A percentile compares a stretch with the other conserved stretches of the same genome.
Evolutionary conservation across 1,284 basidiomycete species (phyloP).

Genomic region (Neonothopanus nambi): DNA sequence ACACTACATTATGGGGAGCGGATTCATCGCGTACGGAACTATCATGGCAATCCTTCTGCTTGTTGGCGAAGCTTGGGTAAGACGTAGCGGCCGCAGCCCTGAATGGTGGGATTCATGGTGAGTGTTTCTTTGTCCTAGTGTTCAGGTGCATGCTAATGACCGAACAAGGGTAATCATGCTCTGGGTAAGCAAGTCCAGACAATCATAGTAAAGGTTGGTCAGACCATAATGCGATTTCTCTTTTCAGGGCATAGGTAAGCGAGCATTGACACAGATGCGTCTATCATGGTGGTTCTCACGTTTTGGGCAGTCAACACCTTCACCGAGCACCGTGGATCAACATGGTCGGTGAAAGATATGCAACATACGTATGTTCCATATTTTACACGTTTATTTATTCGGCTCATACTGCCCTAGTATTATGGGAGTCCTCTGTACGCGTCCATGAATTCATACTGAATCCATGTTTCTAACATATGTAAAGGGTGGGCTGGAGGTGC

Average conservation of each 20-base stretch:
- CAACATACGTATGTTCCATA: slow-evolving; percentile 76
- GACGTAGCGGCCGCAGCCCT: slow-evolving; percentile 70
- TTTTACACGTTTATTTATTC: slow-evolving; percentile 1
- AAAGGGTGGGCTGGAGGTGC: slow-evolving; percentile 92
- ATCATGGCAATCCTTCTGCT: slow-evolving; percentile 85
- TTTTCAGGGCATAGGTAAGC: slow-evolving; percentile 58
- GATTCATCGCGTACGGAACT: slow-evolving; percentile 85
- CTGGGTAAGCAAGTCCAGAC: slow-evolving; percentile 60
- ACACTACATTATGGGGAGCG: slow-evolving; percentile 91
- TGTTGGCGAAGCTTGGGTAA: slow-evolving; percentile 83
- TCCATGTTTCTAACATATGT: slow-evolving; percentile 10
- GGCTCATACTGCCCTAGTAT: slow-evolving; percentile 33
- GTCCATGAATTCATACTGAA: slow-evolving; percentile 1
- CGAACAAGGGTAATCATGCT: slow-evolving; percentile 70
- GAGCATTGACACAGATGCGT: neutral
- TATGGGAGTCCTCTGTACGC: slow-evolving; percentile 62
- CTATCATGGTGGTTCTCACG: slow-evolving; percentile 5
- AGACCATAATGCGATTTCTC: neutral
- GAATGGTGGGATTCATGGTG: slow-evolving; percentile 88
- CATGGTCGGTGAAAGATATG: slow-evolving; percentile 92
- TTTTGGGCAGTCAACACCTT: slow-evolving; percentile 79
- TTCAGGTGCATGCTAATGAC: slow-evolving; percentile 9
- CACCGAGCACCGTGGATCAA: slow-evolving; percentile 82
- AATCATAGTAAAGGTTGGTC: neutral
- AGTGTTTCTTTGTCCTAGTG: slow-evolving; percentile 16